Conservation (phyloP, 768 basidiomycete species). For the Russula sp. region DNA sequence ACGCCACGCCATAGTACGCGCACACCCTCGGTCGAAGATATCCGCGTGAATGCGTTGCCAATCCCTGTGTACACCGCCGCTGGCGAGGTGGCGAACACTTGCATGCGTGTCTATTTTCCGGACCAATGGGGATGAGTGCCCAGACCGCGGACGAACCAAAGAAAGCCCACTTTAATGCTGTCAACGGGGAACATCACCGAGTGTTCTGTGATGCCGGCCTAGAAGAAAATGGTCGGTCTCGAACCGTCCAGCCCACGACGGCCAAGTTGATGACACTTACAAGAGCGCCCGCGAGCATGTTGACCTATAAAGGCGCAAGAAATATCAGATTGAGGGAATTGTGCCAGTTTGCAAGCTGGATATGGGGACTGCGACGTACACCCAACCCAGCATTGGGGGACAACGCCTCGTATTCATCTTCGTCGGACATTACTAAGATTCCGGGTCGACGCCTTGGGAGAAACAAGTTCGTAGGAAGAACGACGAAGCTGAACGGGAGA, state of each 20-base stretch:
- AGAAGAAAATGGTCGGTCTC: constrained; percentile 16
- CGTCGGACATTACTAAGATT: constrained; percentile 38
- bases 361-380: constrained; percentile 36
- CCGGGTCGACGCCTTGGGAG: background rate
- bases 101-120: constrained; percentile 88
- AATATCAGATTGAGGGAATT: constrained; percentile 16
- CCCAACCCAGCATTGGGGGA: constrained; percentile 76
- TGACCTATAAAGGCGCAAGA: constrained; percentile 51
- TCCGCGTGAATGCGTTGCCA: constrained; percentile 84
- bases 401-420: constrained; percentile 58
- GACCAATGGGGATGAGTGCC: background rate
- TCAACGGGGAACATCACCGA: constrained; percentile 98
- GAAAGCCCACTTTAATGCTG: constrained; percentile 81
- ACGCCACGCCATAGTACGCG: constrained; percentile 94
- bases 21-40: constrained; percentile 91
- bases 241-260: background rate
- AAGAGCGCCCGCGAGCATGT: constrained; percentile 95
- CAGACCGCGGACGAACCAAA: too few relatives aligned
- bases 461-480: background rate
- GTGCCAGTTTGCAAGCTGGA: background rate
- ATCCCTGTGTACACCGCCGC: constrained; percentile 84
- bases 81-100: constrained; percentile 85
- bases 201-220: constrained; percentile 99
- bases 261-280: constrained; percentile 43
- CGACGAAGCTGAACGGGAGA: background rate